Percentiles rank a stretch among this genome's conserved stretches.
These are phyloP conservation scores for Exophiala aquamarina DNA, from an alignment of 2,329 filamentous ascomycete genomes.

Conservation along the genomic window DNA sequence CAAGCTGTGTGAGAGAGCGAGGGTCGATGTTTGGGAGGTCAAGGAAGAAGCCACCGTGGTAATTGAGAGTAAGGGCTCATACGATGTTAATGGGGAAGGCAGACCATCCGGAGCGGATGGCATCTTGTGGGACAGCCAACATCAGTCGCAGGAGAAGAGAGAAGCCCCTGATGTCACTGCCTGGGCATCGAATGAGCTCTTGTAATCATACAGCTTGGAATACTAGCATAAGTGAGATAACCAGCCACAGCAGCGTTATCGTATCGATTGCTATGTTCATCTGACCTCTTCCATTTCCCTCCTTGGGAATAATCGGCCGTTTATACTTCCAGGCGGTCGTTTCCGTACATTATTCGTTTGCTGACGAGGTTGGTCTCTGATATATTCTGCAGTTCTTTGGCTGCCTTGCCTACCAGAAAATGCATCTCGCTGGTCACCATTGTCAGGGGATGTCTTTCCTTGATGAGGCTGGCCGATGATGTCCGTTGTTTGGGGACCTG, in stretches of 20 bases:
- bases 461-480: slow-evolving; percentile 11
- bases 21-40: slow-evolving; percentile 68
- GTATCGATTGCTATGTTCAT: too few species aligned
- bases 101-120: slow-evolving; percentile 32
- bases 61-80: background rate
- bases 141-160: slow-evolving; percentile 36
- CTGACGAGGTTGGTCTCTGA: slow-evolving; percentile 1
- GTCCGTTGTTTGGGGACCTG: slow-evolving; percentile 18
- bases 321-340: background rate
- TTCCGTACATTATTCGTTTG: slow-evolving; percentile 1
- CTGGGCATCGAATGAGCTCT: slow-evolving; percentile 33
- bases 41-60: slow-evolving; percentile 9
- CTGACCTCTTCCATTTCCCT: slow-evolving; percentile 25
- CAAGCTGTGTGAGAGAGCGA: slow-evolving; percentile 64
- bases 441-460: background rate
- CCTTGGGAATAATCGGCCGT: slow-evolving; percentile 11
- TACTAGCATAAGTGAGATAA: too few species aligned
- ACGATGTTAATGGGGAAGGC: slow-evolving; percentile 26
- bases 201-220: too few species aligned
- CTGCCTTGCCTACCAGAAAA: background rate
- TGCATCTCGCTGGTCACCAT: background rate
- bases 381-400: background rate
- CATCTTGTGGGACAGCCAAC: slow-evolving; percentile 43
- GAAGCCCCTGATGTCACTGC: slow-evolving; percentile 55
- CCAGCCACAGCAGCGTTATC: too few species aligned